Evolutionary conservation across 331 rosid species (phyloP), one percentile per base, ranked within the genome.

Genomic region (Quercus phellos): DNA sequence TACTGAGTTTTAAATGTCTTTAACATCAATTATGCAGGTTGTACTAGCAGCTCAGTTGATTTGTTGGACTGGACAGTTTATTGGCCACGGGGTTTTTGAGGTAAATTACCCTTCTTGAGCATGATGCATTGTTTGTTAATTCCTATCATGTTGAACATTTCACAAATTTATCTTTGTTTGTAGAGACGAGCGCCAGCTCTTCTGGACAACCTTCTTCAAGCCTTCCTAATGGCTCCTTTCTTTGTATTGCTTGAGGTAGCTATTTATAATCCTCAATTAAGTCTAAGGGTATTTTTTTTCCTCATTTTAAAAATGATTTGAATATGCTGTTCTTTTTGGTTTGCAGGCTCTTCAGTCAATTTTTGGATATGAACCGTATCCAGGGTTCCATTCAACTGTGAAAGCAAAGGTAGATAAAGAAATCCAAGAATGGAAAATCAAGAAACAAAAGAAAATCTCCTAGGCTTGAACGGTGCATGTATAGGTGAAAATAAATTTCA

Each of bases 101-200:
- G 98, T 91, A 70, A 70, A 73, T 78, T 61, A 26, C 72, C 79
- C 63, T 59, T 38, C 6, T 29, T 30, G 17, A 56, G 38, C 78
- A 72, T 55, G 32, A 10, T 72, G 24, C 74, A 29, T 34, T 66
- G 53, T 21, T 43, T 68, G 27, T 4, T n/a, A 21, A 54, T 54
- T 77, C 59, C 54, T 50, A 55, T 58, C 70, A 26, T 74, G 69
- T 69, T 66, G 8, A 21, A 43, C 32, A 13, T 58, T 26, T 17
- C 61, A 30, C 21, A 14, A 6, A 27, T 24, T 1, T 81, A 64
- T 51, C 7, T 1, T 13, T 27, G 32, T 16, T 79, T 11, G 74
- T 53, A 94, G 98, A 90, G 90, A 92, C 93, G 94, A 29, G 96
- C 98, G 27, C 97, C 97, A 1, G 97, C 96, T 83, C 90, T 91